Percentiles rank a stretch among this genome's conserved stretches.
Evolutionary conservation across 352 stramenopile genomes (phyloP).

Genomic region (Thalassiosira mediterranea): DNA sequence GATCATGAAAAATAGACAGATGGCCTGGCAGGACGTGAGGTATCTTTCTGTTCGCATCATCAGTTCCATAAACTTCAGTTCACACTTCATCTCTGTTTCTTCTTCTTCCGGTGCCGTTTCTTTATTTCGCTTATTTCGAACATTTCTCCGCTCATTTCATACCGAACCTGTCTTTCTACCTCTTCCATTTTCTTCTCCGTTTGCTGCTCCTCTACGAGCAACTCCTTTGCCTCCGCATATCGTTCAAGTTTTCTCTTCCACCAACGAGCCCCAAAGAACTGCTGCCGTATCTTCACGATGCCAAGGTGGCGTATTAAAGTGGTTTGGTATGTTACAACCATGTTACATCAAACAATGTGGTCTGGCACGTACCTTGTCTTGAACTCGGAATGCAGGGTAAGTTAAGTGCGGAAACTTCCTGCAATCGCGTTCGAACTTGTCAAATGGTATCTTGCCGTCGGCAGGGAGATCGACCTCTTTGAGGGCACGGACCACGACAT

Average conservation of each 20-base stretch:
- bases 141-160: conserved; percentile 30
- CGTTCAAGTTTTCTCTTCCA: conserved; percentile 45
- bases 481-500: conserved; percentile 26
- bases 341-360: too few species aligned
- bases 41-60: too few species aligned
- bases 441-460: conserved; percentile 34
- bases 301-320: background rate
- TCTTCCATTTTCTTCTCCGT: conserved; percentile 12
- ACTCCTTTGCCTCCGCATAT: conserved; percentile 32
- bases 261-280: conserved; percentile 36
- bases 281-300: conserved; percentile 40
- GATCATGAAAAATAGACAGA: too few species aligned
- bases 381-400: conserved; percentile 50
- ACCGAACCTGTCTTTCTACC: conserved; percentile 23
- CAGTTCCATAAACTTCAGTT: too few species aligned
- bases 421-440: conserved; percentile 22
- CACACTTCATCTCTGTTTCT: conserved; percentile 4
- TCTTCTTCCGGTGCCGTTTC: background rate
- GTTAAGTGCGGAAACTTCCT: conserved; percentile 41
- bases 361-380: conserved; percentile 41
- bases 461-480: conserved; percentile 37
- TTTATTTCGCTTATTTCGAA: conserved; percentile 13
- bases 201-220: conserved; percentile 23
- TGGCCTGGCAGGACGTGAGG: too few species aligned
- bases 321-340: too few species aligned